Evolutionary conservation across 768 basidiomycete species (phyloP), one percentile per base, ranked within the genome.

Genomic region (Chalciporus sphaerocephalus): DNA sequence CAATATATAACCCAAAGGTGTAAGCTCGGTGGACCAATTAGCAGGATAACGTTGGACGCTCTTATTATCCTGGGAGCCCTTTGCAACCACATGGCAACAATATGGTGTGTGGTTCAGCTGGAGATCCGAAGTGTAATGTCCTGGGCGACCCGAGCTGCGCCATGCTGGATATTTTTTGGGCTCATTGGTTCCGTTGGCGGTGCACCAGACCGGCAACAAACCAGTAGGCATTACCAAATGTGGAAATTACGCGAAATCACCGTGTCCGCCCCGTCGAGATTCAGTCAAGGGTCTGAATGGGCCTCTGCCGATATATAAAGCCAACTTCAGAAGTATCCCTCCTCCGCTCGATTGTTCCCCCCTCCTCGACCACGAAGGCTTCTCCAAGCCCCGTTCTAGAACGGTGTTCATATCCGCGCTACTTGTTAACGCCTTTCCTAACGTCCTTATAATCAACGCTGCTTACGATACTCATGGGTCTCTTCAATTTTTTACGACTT

Each of bases 251-350:
- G 55, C 59, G 46, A 59, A 51, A 40, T 50, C 38, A 38, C 56
- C 50, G 53, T 49, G 43, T 46, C 53, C 51, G 46, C 53, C 52
- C 54, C 57, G 47, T 55, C 50, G 49, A 56, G 47, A 42, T 40
- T 43, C 42, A 36, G 18, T 34, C n/a, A 38, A 42, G 32, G 32
- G 42, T 42, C 15, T 32, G 22, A 23, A 16, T 32, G 13, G 20
- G 27, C 30, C 30, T 5, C 41, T 44, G 33, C 50, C 48, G 38
- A 59, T 47, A 53, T 60, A 66, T 66, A 65, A 64, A 62, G 52
- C 39, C 40, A 50, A 38, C 18, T n/a, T 32, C 30, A 32, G 15
- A 25, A 25, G n/a, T 32, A 1, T 35, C 6, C 1, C 30, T 30
- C 46, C 21, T 42, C 47, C 53, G 59, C 52, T 50, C 48, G 51